Conservation (phyloP, 1,284 basidiomycete species). For the Apiotrichum siamense region DNA sequence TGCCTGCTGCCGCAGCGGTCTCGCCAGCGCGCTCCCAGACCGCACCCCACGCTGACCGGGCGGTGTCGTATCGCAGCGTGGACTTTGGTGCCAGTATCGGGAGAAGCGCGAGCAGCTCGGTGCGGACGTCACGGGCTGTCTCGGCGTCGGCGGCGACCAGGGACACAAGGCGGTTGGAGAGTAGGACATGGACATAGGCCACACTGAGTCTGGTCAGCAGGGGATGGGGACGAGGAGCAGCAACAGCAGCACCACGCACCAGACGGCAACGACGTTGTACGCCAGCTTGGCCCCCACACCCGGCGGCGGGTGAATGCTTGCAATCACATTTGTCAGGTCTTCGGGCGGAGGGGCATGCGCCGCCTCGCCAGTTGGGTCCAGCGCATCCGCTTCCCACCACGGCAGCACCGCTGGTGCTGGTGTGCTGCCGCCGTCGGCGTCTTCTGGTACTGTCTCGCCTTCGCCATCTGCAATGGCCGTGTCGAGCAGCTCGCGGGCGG, state of each 20-base stretch:
- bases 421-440: too few relatives aligned
- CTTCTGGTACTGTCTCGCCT: conserved; percentile 9
- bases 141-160: conserved; percentile 12
- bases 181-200: conserved; percentile 37
- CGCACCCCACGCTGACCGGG: conserved; percentile 31
- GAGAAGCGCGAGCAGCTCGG: conserved; percentile 20
- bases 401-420: conserved; percentile 12
- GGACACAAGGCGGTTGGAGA: conserved; percentile 34
- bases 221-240: not conserved
- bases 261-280: conserved; percentile 40
- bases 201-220: conserved; percentile 26
- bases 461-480: conserved; percentile 18
- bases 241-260: too few relatives aligned
- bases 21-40: conserved; percentile 35
- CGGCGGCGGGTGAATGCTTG: conserved; percentile 14
- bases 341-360: conserved; percentile 10
- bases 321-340: conserved; percentile 6
- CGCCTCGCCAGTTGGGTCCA: conserved; percentile 5
- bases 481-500: conserved; percentile 30
- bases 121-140: conserved; percentile 11
- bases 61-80: conserved; percentile 27
- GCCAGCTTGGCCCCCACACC: conserved; percentile 32
- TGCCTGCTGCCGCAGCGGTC: not conserved
- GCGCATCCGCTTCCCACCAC: conserved; percentile 14
- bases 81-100: conserved; percentile 40